These are phyloP conservation scores for Tulasnella sp. DNA, from an alignment of 768 basidiomycete species.

Conservation along the genomic window DNA sequence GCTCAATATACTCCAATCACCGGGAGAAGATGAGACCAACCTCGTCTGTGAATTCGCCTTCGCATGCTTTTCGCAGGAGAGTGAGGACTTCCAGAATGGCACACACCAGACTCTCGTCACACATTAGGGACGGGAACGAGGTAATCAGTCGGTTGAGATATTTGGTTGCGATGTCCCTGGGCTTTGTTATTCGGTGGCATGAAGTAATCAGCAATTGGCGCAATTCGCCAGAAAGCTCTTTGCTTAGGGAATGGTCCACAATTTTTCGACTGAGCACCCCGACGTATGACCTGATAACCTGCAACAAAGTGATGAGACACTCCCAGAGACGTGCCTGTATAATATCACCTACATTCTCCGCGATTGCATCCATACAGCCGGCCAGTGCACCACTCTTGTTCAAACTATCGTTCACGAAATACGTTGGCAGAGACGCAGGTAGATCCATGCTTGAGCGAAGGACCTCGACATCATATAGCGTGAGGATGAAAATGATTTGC, in stretches of 20 bases:
- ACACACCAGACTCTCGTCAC: constrained; percentile 80
- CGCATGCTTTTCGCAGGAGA: constrained; percentile 77
- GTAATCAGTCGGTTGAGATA: constrained; percentile 82
- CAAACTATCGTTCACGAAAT: constrained; percentile 82
- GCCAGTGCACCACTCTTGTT: constrained; percentile 66
- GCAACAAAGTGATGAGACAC: not conserved
- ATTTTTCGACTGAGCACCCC: constrained; percentile 66
- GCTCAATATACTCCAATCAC: not conserved
- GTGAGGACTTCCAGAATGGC: constrained; percentile 90
- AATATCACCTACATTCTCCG: constrained; percentile 61
- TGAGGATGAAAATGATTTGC: constrained; percentile 43
- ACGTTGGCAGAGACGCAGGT: constrained; percentile 76
- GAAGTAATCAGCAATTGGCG: constrained; percentile 69
- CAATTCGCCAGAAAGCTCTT: constrained; percentile 65
- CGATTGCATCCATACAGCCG: constrained; percentile 78
- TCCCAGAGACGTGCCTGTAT: not conserved
- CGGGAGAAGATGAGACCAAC: constrained; percentile 42
- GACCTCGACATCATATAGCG: constrained; percentile 70
- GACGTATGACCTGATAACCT: constrained; percentile 77
- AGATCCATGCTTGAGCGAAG: constrained; percentile 77
- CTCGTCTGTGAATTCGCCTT: constrained; percentile 90
- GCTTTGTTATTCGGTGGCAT: constrained; percentile 78
- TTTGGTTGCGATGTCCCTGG: constrained; percentile 74
- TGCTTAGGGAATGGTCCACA: constrained; percentile 72
- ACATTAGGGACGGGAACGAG: constrained; percentile 92